These are phyloP conservation scores for Leptomonas pyrrhocoris DNA, from an alignment of 208 protist species.

Conservation along the genomic window DNA sequence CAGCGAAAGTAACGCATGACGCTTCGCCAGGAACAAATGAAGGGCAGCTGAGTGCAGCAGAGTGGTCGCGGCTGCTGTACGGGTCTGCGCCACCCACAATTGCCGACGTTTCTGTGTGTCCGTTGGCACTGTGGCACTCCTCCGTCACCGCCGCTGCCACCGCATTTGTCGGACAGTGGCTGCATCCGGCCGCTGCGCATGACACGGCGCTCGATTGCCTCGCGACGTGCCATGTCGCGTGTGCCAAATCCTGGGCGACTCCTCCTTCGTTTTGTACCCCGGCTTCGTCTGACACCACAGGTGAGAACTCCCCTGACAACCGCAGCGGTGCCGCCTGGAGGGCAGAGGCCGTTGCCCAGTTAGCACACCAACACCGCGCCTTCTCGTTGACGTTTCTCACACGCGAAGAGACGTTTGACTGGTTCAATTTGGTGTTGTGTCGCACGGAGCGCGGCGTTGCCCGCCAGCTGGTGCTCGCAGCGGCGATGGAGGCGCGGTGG, in stretches of 20 bases:
- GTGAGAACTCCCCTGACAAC: too few relatives aligned
- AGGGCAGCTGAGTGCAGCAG: neutral
- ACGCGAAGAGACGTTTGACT: conserved; percentile 5
- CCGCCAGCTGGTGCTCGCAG: conserved; percentile 16
- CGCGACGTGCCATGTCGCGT: conserved; percentile 20
- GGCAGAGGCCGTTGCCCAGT: neutral
- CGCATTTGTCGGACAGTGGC: conserved; percentile 7
- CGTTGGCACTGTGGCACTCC: neutral
- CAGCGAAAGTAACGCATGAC: neutral
- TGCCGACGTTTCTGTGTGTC: neutral
- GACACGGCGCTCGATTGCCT: conserved; percentile 2
- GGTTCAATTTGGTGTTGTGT: conserved; percentile 3
- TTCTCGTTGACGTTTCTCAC: conserved; percentile 14
- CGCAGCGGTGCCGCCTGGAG: neutral
- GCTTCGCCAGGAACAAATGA: neutral
- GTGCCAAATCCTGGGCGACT: conserved; percentile 14
- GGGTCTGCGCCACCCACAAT: neutral
- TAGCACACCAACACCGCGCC: conserved; percentile 16
- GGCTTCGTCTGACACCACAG: neutral
- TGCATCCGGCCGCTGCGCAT: conserved; percentile 1
- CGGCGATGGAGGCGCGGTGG: conserved; percentile 4
- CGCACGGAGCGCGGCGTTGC: conserved; percentile 1
- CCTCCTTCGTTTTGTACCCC: neutral
- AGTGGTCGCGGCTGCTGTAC: conserved; percentile 13
- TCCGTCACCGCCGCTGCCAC: conserved; percentile 5